Conservation (phyloP, 805 yeast genomes). For the Kodamaea fukazawae region DNA sequence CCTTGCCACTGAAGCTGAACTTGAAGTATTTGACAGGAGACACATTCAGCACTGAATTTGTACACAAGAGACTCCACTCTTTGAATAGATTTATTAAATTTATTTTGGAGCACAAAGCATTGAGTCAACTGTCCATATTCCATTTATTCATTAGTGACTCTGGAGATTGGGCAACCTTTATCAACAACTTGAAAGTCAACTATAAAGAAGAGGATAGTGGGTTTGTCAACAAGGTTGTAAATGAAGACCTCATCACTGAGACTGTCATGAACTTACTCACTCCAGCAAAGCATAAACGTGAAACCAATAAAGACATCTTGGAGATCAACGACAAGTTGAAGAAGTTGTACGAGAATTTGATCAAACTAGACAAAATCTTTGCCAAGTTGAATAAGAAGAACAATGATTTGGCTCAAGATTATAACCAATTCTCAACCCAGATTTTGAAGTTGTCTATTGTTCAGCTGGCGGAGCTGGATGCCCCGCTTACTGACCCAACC, state of each 20-base stretch:
- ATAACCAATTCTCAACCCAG: slow-evolving; percentile 67
- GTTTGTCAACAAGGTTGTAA: slow-evolving; percentile 41
- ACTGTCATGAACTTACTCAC: slow-evolving; percentile 92
- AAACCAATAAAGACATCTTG: slow-evolving; percentile 62
- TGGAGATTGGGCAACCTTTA: slow-evolving; percentile 70
- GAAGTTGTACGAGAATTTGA: slow-evolving; percentile 78
- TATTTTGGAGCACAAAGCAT: slow-evolving; percentile 67
- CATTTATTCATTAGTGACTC: slow-evolving; percentile 68
- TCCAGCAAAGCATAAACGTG: slow-evolving; percentile 60
- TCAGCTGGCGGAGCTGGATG: slow-evolving; percentile 35
- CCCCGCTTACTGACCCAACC: slow-evolving; percentile 17
- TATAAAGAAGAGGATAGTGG: slow-evolving; percentile 16
- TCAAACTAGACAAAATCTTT: slow-evolving; percentile 75
- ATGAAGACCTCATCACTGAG: slow-evolving; percentile 82
- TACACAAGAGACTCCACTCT: slow-evolving; percentile 76
- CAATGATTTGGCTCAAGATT: slow-evolving; percentile 69
- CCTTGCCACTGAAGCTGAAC: slow-evolving; percentile 89
- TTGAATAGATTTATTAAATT: slow-evolving; percentile 73
- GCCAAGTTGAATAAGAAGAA: slow-evolving; percentile 69
- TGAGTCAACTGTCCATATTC: slow-evolving; percentile 67
- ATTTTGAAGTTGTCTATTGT: slow-evolving; percentile 62
- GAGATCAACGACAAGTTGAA: slow-evolving; percentile 76
- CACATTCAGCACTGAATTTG: slow-evolving; percentile 81
- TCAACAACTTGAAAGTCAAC: slow-evolving; percentile 48
- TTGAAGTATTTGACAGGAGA: slow-evolving; percentile 93